These are phyloP conservation scores for Hevea brasiliensis DNA, from an alignment of 345 rosid species.

Conservation along the genomic window DNA sequence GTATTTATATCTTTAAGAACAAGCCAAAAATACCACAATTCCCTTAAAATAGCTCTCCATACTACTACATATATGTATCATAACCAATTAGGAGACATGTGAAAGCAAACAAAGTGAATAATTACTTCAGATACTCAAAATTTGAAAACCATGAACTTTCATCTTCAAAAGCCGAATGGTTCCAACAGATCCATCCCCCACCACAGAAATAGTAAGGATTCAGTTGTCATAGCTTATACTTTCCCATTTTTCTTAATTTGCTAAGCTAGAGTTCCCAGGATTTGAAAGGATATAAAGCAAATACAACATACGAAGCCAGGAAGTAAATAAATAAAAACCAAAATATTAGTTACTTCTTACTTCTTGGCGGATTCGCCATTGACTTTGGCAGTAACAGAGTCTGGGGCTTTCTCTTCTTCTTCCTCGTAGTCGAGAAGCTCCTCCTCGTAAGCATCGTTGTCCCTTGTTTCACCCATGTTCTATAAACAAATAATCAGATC, in stretches of 20 bases:
- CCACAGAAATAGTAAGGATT: not conserved
- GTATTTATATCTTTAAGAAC: not conserved
- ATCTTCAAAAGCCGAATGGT: not conserved
- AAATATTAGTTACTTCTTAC: constrained; percentile 40
- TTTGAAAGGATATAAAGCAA: not conserved
- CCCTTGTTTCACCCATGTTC: constrained; percentile 89
- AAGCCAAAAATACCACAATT: not conserved
- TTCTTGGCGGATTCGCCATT: constrained; percentile 89
- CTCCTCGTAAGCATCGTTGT: constrained; percentile 97
- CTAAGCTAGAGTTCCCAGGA: not conserved
- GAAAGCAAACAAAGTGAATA: not conserved
- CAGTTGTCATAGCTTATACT: not conserved
- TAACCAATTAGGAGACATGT: not conserved
- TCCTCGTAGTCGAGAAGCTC: constrained; percentile 98
- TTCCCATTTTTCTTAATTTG: not conserved
- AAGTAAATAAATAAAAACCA: not conserved
- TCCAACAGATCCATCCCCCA: constrained; percentile 5
- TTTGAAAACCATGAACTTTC: too few species aligned
- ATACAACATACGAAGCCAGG: not conserved
- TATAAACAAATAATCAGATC: constrained; percentile 11
- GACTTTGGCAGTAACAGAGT: constrained; percentile 56
- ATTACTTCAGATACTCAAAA: not conserved
- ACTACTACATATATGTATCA: not conserved
- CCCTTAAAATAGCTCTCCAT: not conserved
- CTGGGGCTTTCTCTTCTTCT: constrained; percentile 85